Evolutionary conservation across 2,329 filamentous ascomycete genomes (phyloP).

Genomic region (Fusarium euwallaceae): DNA sequence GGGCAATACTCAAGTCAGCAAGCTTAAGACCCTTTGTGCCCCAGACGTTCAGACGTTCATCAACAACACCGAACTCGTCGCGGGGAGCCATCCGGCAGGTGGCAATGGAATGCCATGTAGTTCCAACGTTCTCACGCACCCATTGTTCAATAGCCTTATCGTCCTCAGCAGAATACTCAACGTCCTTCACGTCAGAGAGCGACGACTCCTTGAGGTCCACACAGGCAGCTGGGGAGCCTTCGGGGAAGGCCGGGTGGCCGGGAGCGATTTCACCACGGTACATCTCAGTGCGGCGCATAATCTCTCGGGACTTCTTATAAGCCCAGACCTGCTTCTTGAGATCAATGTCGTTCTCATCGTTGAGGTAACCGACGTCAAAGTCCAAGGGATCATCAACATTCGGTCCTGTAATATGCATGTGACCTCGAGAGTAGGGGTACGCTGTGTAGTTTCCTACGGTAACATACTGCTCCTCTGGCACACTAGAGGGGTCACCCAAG

Average conservation of each 20-base stretch:
- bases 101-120: constrained; percentile 62
- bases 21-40: constrained; percentile 58
- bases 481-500: constrained; percentile 56
- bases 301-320: constrained; percentile 75
- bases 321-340: constrained; percentile 72
- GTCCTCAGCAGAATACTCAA: constrained; percentile 65
- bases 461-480: constrained; percentile 63
- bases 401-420: constrained; percentile 69
- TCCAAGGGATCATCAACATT: constrained; percentile 60
- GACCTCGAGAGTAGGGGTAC: constrained; percentile 67
- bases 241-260: constrained; percentile 60
- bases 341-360: constrained; percentile 68
- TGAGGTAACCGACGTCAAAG: constrained; percentile 71
- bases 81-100: constrained; percentile 61
- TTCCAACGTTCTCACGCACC: constrained; percentile 56
- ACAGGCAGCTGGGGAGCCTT: constrained; percentile 55
- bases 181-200: constrained; percentile 51
- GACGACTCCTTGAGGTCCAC: constrained; percentile 59
- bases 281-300: constrained; percentile 68
- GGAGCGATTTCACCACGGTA: constrained; percentile 63
- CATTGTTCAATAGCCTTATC: constrained; percentile 62
- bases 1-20: constrained; percentile 55
- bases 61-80: constrained; percentile 56
- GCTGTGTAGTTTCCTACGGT: constrained; percentile 63
- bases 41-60: constrained; percentile 56